These are phyloP conservation scores for Microsporum ferrugineum DNA, from an alignment of 2,329 filamentous ascomycete species.

Conservation along the genomic window DNA sequence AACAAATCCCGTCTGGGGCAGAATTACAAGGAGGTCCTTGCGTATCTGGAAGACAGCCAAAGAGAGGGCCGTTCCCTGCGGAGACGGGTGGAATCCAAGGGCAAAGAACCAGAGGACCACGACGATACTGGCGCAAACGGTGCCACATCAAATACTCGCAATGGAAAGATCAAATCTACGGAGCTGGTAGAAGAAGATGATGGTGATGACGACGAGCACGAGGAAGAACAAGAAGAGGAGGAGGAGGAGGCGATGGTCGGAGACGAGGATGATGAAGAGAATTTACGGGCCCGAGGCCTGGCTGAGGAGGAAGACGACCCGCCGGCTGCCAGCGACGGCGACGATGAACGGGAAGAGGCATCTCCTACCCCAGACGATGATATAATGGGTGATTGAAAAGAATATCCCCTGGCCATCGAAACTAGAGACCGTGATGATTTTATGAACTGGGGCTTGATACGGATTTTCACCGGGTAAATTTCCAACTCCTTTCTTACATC, in stretches of 20 bases:
- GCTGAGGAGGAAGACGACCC: slow-evolving; percentile 26
- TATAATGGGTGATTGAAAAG: slow-evolving; percentile 33
- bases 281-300: slow-evolving; percentile 26
- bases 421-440: slow-evolving; percentile 2
- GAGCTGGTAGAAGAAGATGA: slow-evolving; percentile 37
- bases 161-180: slow-evolving; percentile 24
- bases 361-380: slow-evolving; percentile 25
- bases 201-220: slow-evolving; percentile 30
- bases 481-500: neutral
- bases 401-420: neutral
- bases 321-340: slow-evolving; percentile 13
- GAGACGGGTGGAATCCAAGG: slow-evolving; percentile 1
- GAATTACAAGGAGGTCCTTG: slow-evolving; percentile 76
- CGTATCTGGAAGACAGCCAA: slow-evolving; percentile 58
- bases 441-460: neutral
- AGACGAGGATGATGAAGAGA: slow-evolving; percentile 33
- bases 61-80: slow-evolving; percentile 30
- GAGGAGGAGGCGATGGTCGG: slow-evolving; percentile 19
- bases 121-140: slow-evolving; percentile 5
- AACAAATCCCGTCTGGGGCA: slow-evolving; percentile 71
- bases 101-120: slow-evolving; percentile 3
- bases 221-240: slow-evolving; percentile 24
- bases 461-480: neutral
- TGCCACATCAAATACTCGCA: slow-evolving; percentile 24
- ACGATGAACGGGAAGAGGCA: slow-evolving; percentile 11